Evolutionary conservation across 2,329 filamentous ascomycete species (phyloP), one percentile per base, ranked within the genome.

Genomic region (Aspergillus ruber): DNA sequence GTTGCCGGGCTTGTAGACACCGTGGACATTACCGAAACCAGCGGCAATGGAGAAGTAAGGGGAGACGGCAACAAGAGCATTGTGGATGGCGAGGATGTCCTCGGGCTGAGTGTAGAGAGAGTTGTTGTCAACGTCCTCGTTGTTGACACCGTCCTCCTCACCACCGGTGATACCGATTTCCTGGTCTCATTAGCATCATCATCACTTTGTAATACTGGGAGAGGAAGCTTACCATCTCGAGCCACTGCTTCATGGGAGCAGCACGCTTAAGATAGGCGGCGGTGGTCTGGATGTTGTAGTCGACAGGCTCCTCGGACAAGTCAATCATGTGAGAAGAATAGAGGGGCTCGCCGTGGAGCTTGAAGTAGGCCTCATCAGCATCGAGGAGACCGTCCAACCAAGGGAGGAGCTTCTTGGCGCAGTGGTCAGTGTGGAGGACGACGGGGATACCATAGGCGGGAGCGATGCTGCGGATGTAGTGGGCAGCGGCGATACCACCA

Each of bases 311-410:
- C 78, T 96, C 93, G 21, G 87, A 93, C 63, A 96, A 77, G 74
- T 98, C 93, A 67, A 97, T 95, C 93, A 98, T 98, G 84, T 98
- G 93, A 61, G 83, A 88, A 69, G 84, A 90, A 83, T 94, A 97
- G 54, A 97, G 85, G 57, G 93, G 91, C 74, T 90, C 86, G 75
- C 87, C 87, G 70, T 91, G 83, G 69, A 82, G 72, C 85, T 96
- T 94, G 86, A 95, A 96, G 80, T 90, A 91, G 51, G 77, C 80
- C 83, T 97, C 93, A 66, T 97, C 93, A 61, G 85, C 91, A 55
- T 93, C 90, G 61, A 97, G 75, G 84, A 96, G 90, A 70, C 90
- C 90, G 67, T 96, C 90, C 69, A 97, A 79, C 91, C 91, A 97
- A 54, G 93, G 93, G 49, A 97, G 84, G 50, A 97, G 88, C 85